Evolutionary conservation across 768 basidiomycete species (phyloP).

Genomic region (Boletus coccyginus): DNA sequence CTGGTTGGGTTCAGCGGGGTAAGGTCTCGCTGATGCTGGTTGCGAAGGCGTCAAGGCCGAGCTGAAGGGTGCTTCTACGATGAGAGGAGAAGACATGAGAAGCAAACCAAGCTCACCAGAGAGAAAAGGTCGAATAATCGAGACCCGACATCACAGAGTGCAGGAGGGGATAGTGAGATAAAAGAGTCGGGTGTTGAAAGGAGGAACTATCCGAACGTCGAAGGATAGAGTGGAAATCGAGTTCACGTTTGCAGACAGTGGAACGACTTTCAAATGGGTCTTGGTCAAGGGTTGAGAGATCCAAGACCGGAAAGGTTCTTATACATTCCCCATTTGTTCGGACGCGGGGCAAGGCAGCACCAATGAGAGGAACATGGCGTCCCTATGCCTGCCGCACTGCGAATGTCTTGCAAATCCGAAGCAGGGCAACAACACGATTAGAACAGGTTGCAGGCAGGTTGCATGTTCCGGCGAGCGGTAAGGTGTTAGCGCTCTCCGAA

Average conservation of each 20-base stretch:
- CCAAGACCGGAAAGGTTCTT: slow-evolving; percentile 26
- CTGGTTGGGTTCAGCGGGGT: slow-evolving; percentile 26
- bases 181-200: slow-evolving; percentile 7
- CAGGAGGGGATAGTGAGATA: background rate
- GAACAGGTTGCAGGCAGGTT: slow-evolving; percentile 31
- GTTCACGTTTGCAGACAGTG: slow-evolving; percentile 18
- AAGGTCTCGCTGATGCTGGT: slow-evolving; percentile 21
- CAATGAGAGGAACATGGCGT: slow-evolving; percentile 25
- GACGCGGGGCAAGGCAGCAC: slow-evolving; percentile 21
- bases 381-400: slow-evolving; percentile 27
- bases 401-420: slow-evolving; percentile 31
- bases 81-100: background rate
- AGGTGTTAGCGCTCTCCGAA: slow-evolving; percentile 21
- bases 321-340: slow-evolving; percentile 25
- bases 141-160: slow-evolving; percentile 19
- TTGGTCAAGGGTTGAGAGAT: slow-evolving; percentile 25
- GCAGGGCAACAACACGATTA: slow-evolving; percentile 32
- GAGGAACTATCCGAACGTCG: slow-evolving; percentile 3
- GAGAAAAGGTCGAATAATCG: slow-evolving; percentile 29
- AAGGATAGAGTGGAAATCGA: slow-evolving; percentile 12
- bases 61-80: slow-evolving; percentile 7
- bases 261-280: slow-evolving; percentile 23
- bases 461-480: slow-evolving; percentile 30
- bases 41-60: slow-evolving; percentile 29
- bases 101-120: slow-evolving; percentile 15